phyloP scores from a whole-genome alignment of 495 filamentous ascomycete species.

The Hypomontagnella monticulosa region DNA sequence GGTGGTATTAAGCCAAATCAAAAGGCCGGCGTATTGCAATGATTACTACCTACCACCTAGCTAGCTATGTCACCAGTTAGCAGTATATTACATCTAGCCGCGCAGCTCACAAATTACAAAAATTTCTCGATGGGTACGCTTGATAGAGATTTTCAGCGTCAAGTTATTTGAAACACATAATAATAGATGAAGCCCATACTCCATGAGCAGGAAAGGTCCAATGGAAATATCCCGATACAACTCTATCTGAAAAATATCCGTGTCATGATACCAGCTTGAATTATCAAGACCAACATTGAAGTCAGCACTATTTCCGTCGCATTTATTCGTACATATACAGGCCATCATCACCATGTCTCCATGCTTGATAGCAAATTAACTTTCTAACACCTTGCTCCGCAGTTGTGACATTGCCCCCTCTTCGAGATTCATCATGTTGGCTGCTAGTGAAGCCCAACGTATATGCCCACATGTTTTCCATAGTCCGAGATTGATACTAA shows the following conservation, averaged over 20 bases:
- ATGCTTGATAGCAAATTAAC: no score
- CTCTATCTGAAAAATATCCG: constrained; percentile 4
- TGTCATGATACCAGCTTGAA: not conserved
- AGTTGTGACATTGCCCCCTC: no score
- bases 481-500: no score
- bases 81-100: no score
- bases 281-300: constrained; percentile 12
- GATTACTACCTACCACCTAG: not conserved
- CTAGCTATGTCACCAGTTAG: no score
- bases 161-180: no score
- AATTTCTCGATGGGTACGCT: not conserved
- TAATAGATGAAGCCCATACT: not conserved
- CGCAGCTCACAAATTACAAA: constrained; percentile 7
- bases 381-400: no score
- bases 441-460: no score
- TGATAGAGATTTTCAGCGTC: no score
- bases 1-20: not conserved
- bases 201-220: not conserved
- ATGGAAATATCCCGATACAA: not conserved
- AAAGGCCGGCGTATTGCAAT: not conserved
- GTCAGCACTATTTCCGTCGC: not conserved
- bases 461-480: no score
- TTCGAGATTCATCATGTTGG: no score
- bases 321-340: constrained; percentile 23
- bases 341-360: not conserved